These are phyloP conservation scores for Exophiala mesophila DNA, from an alignment of 2,329 filamentous ascomycete species.

Conservation along the genomic window DNA sequence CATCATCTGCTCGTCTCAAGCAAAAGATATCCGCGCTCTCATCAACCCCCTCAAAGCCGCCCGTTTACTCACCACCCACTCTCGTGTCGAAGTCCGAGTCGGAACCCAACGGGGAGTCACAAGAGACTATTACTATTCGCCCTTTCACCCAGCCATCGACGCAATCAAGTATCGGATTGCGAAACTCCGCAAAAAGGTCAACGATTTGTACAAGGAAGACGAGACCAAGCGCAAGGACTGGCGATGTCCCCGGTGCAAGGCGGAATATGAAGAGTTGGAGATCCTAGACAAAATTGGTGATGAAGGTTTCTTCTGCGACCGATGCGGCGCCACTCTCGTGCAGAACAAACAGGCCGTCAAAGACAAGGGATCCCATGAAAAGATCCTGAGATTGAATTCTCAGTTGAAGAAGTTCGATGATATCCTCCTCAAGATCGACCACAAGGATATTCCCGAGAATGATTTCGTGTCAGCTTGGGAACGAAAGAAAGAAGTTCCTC, in stretches of 20 bases:
- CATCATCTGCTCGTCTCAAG: slow-evolving; percentile 80
- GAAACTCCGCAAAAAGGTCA: slow-evolving; percentile 80
- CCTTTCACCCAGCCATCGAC: slow-evolving; percentile 90
- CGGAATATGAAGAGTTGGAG: slow-evolving; percentile 85
- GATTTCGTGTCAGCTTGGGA: slow-evolving; percentile 48
- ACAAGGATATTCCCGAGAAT: slow-evolving; percentile 39
- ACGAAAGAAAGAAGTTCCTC: slow-evolving; percentile 42
- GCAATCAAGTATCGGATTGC: slow-evolving; percentile 93
- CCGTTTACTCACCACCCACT: slow-evolving; percentile 68
- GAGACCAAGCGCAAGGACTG: slow-evolving; percentile 79
- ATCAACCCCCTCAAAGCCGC: slow-evolving; percentile 81
- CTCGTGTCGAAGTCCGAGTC: slow-evolving; percentile 71
- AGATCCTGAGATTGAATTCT: slow-evolving; percentile 46
- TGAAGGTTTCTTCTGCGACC: slow-evolving; percentile 75
- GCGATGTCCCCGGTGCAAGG: slow-evolving; percentile 72
- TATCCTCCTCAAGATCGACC: slow-evolving; percentile 45
- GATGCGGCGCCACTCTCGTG: slow-evolving; percentile 55
- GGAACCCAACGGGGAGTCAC: slow-evolving; percentile 76
- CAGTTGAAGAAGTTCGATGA: slow-evolving; percentile 45
- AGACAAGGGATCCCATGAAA: slow-evolving; percentile 44
- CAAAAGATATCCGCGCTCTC: slow-evolving; percentile 85
- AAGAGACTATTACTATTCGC: slow-evolving; percentile 94
- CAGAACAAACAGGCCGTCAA: slow-evolving; percentile 43
- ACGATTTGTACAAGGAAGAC: slow-evolving; percentile 70
- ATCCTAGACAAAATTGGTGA: slow-evolving; percentile 68